Evolutionary conservation across 148 eudicot genomes (phyloP).

Genomic region (Vaccinium darrowii): DNA sequence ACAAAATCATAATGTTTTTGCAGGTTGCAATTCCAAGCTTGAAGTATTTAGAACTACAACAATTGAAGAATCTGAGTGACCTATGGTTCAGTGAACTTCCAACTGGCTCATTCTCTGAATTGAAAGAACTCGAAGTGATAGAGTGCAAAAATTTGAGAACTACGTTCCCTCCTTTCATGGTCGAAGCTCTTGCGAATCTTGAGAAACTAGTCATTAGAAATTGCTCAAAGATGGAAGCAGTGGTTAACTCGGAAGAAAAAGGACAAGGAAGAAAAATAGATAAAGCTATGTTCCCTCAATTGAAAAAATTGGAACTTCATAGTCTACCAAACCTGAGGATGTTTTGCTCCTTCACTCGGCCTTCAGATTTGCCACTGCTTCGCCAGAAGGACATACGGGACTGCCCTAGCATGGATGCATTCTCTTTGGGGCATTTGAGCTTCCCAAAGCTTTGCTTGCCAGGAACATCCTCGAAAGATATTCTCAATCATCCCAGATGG

Average conservation of each 20-base stretch:
- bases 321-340: neutral
- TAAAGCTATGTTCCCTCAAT: slow-evolving; percentile 8
- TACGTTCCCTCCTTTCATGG: neutral
- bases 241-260: neutral
- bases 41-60: neutral
- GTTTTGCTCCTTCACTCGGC: neutral
- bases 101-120: neutral
- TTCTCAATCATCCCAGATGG: no score
- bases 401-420: slow-evolving; percentile 3
- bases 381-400: neutral
- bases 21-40: slow-evolving; percentile 1
- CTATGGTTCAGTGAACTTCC: neutral
- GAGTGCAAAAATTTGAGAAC: neutral
- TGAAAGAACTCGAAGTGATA: neutral
- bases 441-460: neutral
- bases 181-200: slow-evolving; percentile 1
- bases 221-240: neutral
- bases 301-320: neutral
- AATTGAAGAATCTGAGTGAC: neutral
- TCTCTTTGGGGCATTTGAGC: neutral
- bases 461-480: no score
- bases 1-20: neutral
- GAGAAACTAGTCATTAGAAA: neutral
- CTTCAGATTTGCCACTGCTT: neutral
- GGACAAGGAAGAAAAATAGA: neutral